phyloP scores from a whole-genome alignment of 2,329 filamentous ascomycete species.

The Clarireedia monteithiana region DNA sequence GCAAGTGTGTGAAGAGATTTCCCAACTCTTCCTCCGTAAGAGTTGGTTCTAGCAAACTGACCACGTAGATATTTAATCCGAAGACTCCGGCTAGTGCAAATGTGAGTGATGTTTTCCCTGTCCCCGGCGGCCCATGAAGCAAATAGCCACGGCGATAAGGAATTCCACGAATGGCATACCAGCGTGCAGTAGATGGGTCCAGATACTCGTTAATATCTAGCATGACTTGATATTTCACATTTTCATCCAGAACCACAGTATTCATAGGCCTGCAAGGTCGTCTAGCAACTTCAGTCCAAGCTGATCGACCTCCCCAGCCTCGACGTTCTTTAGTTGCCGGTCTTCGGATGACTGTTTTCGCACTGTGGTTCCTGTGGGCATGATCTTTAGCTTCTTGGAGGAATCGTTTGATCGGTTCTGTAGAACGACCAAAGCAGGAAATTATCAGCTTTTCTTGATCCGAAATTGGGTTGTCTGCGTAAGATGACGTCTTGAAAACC shows the following conservation, averaged over 20 bases:
- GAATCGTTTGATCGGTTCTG: slow-evolving; percentile 47
- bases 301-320: slow-evolving; percentile 36
- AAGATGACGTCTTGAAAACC: slow-evolving; percentile 17
- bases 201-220: slow-evolving; percentile 73
- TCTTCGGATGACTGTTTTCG: slow-evolving; percentile 51
- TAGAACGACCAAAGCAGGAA: slow-evolving; percentile 44
- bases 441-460: slow-evolving; percentile 46
- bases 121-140: slow-evolving; percentile 68
- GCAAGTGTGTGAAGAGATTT: slow-evolving; percentile 51
- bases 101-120: slow-evolving; percentile 62
- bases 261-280: slow-evolving; percentile 63
- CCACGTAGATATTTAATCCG: slow-evolving; percentile 57
- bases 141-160: slow-evolving; percentile 71
- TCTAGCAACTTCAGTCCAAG: slow-evolving; percentile 50
- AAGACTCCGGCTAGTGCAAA: slow-evolving; percentile 60
- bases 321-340: slow-evolving; percentile 40
- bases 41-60: slow-evolving; percentile 50
- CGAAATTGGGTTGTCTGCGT: slow-evolving; percentile 33
- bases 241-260: slow-evolving; percentile 65
- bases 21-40: slow-evolving; percentile 56
- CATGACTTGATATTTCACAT: slow-evolving; percentile 58
- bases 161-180: slow-evolving; percentile 70
- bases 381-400: slow-evolving; percentile 45
- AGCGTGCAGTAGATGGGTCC: slow-evolving; percentile 58
- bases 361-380: slow-evolving; percentile 44